A percentile compares a stretch with the other conserved stretches of the same genome.
These are phyloP conservation scores for Heterobasidion occidentale DNA, from an alignment of 1,284 basidiomycete genomes.

Conservation along the genomic window DNA sequence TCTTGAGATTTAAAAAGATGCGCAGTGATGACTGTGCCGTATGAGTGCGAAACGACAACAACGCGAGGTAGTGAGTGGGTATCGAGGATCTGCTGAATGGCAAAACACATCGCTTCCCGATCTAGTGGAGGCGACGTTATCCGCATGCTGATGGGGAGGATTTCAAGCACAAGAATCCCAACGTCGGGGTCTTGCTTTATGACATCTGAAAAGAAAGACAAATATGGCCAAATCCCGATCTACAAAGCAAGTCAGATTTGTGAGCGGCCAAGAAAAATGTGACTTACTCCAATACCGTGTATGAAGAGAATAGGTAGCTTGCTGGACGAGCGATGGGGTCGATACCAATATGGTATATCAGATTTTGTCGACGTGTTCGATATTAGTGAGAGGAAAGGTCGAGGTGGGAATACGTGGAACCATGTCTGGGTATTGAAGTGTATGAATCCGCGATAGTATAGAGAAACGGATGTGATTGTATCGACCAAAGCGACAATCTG, in stretches of 20 bases:
- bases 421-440: conserved; percentile 38
- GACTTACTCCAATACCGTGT: conserved; percentile 57
- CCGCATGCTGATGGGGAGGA: conserved; percentile 50
- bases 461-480: conserved; percentile 27
- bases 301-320: conserved; percentile 51
- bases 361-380: conserved; percentile 31
- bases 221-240: conserved; percentile 57
- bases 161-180: conserved; percentile 51
- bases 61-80: conserved; percentile 31
- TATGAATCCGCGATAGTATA: conserved; percentile 39
- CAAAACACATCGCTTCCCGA: conserved; percentile 28
- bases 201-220: conserved; percentile 38
- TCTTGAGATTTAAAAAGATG: conserved; percentile 34
- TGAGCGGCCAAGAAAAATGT: background rate
- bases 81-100: conserved; percentile 31
- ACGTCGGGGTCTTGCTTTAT: conserved; percentile 32
- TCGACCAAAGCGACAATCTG: conserved; percentile 52
- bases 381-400: conserved; percentile 32
- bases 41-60: conserved; percentile 50
- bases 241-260: conserved; percentile 12
- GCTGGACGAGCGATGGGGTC: conserved; percentile 39
- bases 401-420: conserved; percentile 43
- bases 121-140: conserved; percentile 43
- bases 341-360: conserved; percentile 54
- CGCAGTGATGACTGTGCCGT: conserved; percentile 49